phyloP scores from a whole-genome alignment of 169 alveolate species.

The Eimeria brunetti region DNA sequence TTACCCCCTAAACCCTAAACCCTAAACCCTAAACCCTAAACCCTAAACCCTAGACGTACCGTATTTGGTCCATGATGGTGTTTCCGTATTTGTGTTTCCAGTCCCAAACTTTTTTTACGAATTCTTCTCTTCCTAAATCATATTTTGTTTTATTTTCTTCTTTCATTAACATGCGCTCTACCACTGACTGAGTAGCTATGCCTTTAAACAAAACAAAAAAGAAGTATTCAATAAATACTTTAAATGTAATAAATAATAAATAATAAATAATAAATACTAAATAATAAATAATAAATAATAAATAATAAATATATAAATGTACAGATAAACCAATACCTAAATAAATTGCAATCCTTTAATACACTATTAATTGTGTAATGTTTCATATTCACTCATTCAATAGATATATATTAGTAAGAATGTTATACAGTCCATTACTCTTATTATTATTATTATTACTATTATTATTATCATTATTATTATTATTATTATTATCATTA shows the following conservation, averaged over 20 bases:
- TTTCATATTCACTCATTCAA: no score
- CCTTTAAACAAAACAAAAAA: slow-evolving; percentile 86
- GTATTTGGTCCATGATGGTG: slow-evolving; percentile 94
- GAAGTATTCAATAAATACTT: background rate
- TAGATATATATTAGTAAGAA: no score
- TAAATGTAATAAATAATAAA: background rate
- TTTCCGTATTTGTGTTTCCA: slow-evolving; percentile 99
- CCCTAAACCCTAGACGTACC: slow-evolving; percentile 47
- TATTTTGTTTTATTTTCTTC: slow-evolving; percentile 96
- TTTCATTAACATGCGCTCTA: slow-evolving; percentile 96
- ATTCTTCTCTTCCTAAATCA: slow-evolving; percentile 98
- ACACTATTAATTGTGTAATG: background rate
- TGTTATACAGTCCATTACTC: no score
- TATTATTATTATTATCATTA: no score
- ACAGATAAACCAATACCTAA: background rate
- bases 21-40: no score
- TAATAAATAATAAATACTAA: background rate
- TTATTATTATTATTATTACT: no score
- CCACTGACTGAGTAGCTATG: slow-evolving; percentile 99
- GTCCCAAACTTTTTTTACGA: slow-evolving; percentile 96
- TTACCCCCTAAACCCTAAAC: no score
- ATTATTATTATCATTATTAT: no score
- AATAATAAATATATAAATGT: background rate
- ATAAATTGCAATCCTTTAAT: background rate
- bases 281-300: background rate